phyloP scores from a whole-genome alignment of 257 asterid species.

The Solanum corneliomulleri region DNA sequence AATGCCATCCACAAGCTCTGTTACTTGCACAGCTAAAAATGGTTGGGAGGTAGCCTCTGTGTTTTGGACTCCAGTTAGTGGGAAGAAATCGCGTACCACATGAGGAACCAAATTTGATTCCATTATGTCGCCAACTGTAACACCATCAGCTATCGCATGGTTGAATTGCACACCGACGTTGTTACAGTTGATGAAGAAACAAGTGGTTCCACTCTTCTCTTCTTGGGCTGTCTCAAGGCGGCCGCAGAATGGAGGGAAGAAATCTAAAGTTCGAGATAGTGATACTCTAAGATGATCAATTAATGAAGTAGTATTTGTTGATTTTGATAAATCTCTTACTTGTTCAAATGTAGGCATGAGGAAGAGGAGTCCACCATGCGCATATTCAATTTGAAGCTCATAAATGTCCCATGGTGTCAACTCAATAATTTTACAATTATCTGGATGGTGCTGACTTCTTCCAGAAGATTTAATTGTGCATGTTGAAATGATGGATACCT shows the following conservation, averaged over 20 bases:
- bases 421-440: neutral
- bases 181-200: neutral
- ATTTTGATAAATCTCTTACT: neutral
- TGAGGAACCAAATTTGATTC: no score
- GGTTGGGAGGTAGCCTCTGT: neutral
- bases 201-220: neutral
- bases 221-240: neutral
- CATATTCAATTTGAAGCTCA: neutral
- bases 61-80: neutral
- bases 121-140: neutral
- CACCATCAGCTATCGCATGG: neutral
- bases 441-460: neutral
- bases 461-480: neutral
- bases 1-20: slow-evolving; percentile 30
- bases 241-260: neutral
- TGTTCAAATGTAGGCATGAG: neutral
- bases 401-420: neutral
- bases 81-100: neutral
- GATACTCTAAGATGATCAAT: neutral
- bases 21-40: neutral
- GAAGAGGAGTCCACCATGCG: neutral
- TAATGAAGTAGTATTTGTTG: neutral
- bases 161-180: neutral
- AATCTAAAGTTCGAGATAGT: neutral
- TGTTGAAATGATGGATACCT: neutral